Percentiles rank a stretch among this genome's conserved stretches.
phyloP scores from a whole-genome alignment of 2,329 filamentous ascomycete genomes.

The Phoma herbarum region DNA sequence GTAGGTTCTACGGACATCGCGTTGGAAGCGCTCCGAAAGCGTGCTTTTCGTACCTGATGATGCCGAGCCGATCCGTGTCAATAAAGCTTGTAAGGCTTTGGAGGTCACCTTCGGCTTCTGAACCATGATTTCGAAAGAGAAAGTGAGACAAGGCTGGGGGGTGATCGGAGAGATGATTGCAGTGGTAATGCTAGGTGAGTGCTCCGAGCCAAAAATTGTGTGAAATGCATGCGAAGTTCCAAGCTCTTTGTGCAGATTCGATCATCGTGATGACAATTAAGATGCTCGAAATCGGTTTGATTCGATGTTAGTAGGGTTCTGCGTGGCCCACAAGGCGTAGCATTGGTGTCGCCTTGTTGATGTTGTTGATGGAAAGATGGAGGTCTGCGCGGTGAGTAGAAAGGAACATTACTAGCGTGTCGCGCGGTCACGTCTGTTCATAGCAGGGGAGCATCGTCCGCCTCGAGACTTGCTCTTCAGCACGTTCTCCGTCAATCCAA shows the following conservation, averaged over 20 bases:
- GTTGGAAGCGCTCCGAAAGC: constrained; percentile 61
- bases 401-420: constrained; percentile 2
- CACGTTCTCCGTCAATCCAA: too few relatives aligned
- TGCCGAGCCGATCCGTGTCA: constrained; percentile 67
- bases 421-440: constrained; percentile 1
- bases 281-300: neutral
- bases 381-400: neutral
- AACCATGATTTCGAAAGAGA: constrained; percentile 18
- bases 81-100: constrained; percentile 65
- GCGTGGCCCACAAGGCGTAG: neutral
- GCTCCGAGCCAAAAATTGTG: neutral
- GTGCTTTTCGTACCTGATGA: constrained; percentile 67
- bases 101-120: constrained; percentile 52
- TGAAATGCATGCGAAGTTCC: neutral
- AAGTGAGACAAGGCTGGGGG: neutral
- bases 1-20: constrained; percentile 40
- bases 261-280: neutral
- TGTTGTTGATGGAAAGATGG: neutral
- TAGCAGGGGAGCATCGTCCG: neutral
- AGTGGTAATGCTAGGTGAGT: neutral
- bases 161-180: neutral
- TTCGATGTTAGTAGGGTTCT: neutral
- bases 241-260: neutral
- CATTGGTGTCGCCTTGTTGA: constrained; percentile 1
- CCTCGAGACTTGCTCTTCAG: too few relatives aligned